phyloP scores from a whole-genome alignment of 2,329 filamentous ascomycete species.

The Paraphaeosphaeria minitans region DNA sequence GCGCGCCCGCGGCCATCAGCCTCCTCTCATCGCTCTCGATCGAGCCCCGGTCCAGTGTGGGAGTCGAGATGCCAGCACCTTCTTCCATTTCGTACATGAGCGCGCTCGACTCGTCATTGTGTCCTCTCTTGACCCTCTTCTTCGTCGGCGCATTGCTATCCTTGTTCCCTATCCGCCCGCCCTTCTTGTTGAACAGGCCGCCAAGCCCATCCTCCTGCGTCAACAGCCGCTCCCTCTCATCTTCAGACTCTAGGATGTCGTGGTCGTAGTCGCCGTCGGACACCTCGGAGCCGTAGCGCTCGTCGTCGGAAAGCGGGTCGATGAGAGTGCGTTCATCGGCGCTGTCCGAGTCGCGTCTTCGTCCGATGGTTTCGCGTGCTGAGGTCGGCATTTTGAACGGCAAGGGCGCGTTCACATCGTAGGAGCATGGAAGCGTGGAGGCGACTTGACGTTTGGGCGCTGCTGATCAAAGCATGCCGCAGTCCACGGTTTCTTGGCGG shows the following conservation, averaged over 20 bases:
- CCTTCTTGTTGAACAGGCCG: slow-evolving; percentile 34
- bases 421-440: background rate
- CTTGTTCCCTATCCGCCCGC: slow-evolving; percentile 38
- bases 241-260: slow-evolving; percentile 52
- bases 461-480: slow-evolving; percentile 1
- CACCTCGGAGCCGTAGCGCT: slow-evolving; percentile 41
- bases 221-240: slow-evolving; percentile 53
- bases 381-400: slow-evolving; percentile 27
- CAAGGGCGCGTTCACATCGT: slow-evolving; percentile 21
- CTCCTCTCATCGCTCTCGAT: slow-evolving; percentile 56
- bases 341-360: slow-evolving; percentile 27
- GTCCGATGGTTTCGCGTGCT: slow-evolving; percentile 21
- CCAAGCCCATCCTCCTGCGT: slow-evolving; percentile 32
- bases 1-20: slow-evolving; percentile 58
- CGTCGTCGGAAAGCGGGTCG: slow-evolving; percentile 39
- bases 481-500: slow-evolving; percentile 2
- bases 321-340: slow-evolving; percentile 39
- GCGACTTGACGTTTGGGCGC: background rate
- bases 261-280: slow-evolving; percentile 45
- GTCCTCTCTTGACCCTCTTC: slow-evolving; percentile 48
- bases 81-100: slow-evolving; percentile 93
- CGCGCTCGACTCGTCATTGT: slow-evolving; percentile 70
- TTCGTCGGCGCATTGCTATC: slow-evolving; percentile 19
- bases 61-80: slow-evolving; percentile 68
- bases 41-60: slow-evolving; percentile 44